Conservation (phyloP, 495 filamentous ascomycete genomes). For the Hypoxylon rickii region DNA sequence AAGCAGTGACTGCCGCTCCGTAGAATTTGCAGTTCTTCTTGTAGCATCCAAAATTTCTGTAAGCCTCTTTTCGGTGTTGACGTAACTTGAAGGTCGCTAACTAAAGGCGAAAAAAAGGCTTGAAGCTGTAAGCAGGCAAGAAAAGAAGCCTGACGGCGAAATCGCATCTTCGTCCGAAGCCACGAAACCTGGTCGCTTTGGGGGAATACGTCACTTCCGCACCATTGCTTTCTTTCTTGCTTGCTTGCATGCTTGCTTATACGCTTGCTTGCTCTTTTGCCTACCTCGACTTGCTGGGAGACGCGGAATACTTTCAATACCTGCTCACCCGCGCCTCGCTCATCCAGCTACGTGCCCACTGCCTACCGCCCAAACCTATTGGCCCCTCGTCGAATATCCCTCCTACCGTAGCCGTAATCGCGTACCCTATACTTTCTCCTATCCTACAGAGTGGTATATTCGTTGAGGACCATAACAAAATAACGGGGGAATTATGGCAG, state of each 20-base stretch:
- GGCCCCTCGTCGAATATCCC: background rate
- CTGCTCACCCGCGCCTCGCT: background rate
- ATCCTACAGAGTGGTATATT: too few species aligned
- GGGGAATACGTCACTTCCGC: background rate
- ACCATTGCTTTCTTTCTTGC: background rate
- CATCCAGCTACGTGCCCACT: too few species aligned
- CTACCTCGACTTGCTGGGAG: background rate
- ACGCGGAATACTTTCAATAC: too few species aligned
- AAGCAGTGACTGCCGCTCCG: background rate
- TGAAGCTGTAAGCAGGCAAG: too few species aligned
- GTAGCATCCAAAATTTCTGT: background rate
- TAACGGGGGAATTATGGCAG: constrained; percentile 40
- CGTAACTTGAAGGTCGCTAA: background rate
- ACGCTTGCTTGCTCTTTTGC: background rate
- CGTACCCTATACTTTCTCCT: background rate
- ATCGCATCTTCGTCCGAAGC: background rate
- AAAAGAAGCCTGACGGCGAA: background rate
- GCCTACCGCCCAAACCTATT: too few species aligned
- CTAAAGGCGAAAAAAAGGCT: background rate
- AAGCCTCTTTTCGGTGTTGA: background rate
- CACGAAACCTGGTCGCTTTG: too few species aligned
- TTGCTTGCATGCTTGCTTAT: background rate
- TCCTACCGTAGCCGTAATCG: background rate
- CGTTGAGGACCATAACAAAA: too few species aligned
- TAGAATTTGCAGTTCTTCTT: background rate